Conservation (phyloP, 768 basidiomycete genomes). For the Lyophyllum atratum region DNA sequence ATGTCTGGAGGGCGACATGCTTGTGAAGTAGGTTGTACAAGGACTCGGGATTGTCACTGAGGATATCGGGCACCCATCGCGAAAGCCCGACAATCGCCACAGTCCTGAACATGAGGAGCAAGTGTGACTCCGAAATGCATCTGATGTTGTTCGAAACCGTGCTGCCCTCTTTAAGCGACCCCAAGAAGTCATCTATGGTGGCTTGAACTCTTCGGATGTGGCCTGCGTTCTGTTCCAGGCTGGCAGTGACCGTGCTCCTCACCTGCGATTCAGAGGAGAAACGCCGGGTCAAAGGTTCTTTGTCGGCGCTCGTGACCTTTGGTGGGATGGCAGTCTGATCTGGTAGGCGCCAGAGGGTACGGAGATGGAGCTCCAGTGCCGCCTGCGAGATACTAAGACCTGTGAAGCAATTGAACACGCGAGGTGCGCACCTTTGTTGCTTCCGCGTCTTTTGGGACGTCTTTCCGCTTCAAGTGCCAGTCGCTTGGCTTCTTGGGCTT, state of each 20-base stretch:
- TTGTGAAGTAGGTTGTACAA: conserved; percentile 18
- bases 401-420: not conserved
- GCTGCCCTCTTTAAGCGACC: not conserved
- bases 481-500: conserved; percentile 15
- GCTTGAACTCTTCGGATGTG: not conserved
- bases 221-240: conserved; percentile 2
- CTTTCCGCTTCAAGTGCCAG: conserved; percentile 9
- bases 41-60: conserved; percentile 8
- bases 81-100: conserved; percentile 9
- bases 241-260: not conserved
- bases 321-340: conserved; percentile 13
- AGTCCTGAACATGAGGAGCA: conserved; percentile 9
- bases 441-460: conserved; percentile 10
- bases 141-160: conserved; percentile 2
- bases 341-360: conserved; percentile 13
- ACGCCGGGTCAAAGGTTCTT: not conserved
- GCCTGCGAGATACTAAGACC: not conserved
- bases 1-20: conserved; percentile 15
- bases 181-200: not conserved
- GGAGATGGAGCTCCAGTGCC: conserved; percentile 11
- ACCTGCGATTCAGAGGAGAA: conserved; percentile 7
- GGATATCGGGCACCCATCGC: conserved; percentile 16
- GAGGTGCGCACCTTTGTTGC: conserved; percentile 10
- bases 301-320: conserved; percentile 3
- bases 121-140: not conserved